These are phyloP conservation scores for Colletotrichum eleusines DNA, from an alignment of 2,329 filamentous ascomycete genomes.

Conservation along the genomic window DNA sequence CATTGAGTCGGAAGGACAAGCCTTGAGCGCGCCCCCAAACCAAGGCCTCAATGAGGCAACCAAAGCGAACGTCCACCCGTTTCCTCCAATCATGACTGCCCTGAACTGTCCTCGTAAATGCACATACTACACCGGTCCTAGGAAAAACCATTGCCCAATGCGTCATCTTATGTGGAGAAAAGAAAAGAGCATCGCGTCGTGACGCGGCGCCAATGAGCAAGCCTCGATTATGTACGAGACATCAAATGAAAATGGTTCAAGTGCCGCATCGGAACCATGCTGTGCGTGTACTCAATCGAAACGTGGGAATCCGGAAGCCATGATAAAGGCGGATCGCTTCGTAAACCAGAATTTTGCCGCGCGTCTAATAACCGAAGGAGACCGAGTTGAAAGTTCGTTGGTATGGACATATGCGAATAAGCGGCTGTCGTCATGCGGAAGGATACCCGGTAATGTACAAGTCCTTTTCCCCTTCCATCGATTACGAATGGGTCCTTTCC, in stretches of 20 bases:
- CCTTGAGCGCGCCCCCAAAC: conserved; percentile 1
- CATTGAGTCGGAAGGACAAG: not conserved
- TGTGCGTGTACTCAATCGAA: conserved; percentile 29
- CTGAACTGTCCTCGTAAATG: conserved; percentile 31
- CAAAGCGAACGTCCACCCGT: conserved; percentile 18
- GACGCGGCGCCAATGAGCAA: conserved; percentile 15
- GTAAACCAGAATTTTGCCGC: conserved; percentile 39
- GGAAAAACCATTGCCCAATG: conserved; percentile 40
- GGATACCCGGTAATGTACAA: conserved; percentile 41
- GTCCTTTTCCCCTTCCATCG: conserved; percentile 30
- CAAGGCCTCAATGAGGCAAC: not conserved
- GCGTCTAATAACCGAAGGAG: conserved; percentile 41
- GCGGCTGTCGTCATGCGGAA: conserved; percentile 34
- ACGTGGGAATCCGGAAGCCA: conserved; percentile 22
- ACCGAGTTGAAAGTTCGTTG: conserved; percentile 31
- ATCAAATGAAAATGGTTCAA: conserved; percentile 23
- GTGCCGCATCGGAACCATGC: conserved; percentile 26
- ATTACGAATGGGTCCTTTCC: conserved; percentile 32
- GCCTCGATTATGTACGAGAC: conserved; percentile 10
- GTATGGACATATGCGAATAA: conserved; percentile 36
- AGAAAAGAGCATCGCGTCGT: conserved; percentile 13
- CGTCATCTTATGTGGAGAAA: conserved; percentile 36
- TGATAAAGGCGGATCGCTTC: conserved; percentile 32
- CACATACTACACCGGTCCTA: conserved; percentile 37
- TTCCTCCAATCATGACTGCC: conserved; percentile 28